phyloP scores from a whole-genome alignment of 495 filamentous ascomycete genomes.

The Neurospora tetraspora region DNA sequence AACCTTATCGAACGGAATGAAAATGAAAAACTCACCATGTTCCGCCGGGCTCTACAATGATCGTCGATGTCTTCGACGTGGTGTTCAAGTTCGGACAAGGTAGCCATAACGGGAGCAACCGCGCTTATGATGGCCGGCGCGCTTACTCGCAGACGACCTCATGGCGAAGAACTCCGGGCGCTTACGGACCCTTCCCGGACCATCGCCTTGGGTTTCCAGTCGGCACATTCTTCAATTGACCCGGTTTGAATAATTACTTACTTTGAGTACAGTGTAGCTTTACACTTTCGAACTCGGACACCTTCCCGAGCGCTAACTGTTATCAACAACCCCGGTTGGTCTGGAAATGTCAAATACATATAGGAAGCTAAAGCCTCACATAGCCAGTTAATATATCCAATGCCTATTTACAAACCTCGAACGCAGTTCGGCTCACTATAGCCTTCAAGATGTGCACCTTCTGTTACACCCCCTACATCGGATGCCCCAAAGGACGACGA shows the following conservation, averaged over 20 bases:
- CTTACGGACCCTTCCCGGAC: neutral
- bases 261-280: neutral
- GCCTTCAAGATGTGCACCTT: constrained; percentile 19
- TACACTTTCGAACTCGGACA: neutral
- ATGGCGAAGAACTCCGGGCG: neutral
- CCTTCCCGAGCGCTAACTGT: neutral
- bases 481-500: constrained; percentile 14
- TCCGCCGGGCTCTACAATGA: neutral
- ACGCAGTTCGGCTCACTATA: neutral
- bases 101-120: neutral
- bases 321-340: neutral
- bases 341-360: neutral
- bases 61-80: neutral
- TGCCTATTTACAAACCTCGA: neutral
- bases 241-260: neutral
- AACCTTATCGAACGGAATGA: neutral
- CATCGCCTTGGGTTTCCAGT: neutral
- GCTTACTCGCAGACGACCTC: neutral
- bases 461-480: constrained; percentile 22
- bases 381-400: neutral
- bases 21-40: neutral
- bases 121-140: neutral
- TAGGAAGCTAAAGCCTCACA: neutral
- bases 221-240: neutral
- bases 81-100: neutral